These are phyloP conservation scores for Endotrypanum monterogeii DNA, from an alignment of 208 protist genomes.

Conservation along the genomic window DNA sequence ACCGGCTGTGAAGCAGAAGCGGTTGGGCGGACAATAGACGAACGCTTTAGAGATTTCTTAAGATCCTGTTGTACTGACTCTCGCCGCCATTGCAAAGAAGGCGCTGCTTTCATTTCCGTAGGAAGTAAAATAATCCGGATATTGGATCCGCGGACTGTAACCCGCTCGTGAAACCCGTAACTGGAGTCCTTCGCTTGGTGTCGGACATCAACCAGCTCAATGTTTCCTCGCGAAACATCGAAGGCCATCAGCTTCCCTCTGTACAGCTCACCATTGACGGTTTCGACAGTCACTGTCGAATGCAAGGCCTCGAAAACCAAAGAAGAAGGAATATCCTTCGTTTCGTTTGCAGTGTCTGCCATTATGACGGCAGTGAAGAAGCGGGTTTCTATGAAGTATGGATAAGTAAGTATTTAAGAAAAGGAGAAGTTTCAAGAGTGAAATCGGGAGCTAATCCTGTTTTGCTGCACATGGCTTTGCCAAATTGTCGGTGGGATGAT, in stretches of 20 bases:
- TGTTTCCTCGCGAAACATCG: constrained; percentile 51
- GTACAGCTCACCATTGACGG: constrained; percentile 46
- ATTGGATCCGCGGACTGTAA: constrained; percentile 45
- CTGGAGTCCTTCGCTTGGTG: constrained; percentile 60
- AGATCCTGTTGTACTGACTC: constrained; percentile 50
- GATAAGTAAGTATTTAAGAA: too few species aligned
- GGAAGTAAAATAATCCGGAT: constrained; percentile 66
- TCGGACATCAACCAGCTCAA: constrained; percentile 60
- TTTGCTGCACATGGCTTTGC: not conserved
- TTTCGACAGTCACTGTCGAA: constrained; percentile 59
- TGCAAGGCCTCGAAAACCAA: constrained; percentile 48
- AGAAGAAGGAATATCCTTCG: constrained; percentile 40
- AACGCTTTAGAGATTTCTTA: constrained; percentile 35
- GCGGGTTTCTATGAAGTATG: not conserved
- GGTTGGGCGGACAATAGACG: constrained; percentile 1
- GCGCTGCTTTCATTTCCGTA: constrained; percentile 54
- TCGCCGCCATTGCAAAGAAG: constrained; percentile 53
- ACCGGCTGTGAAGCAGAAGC: not conserved
- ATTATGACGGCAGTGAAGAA: not conserved
- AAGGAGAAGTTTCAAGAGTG: not conserved
- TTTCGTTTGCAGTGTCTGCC: not conserved
- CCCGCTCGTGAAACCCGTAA: constrained; percentile 52
- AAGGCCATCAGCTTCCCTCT: constrained; percentile 49
- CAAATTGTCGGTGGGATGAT: not conserved
- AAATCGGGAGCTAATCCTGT: not conserved